phyloP scores from a whole-genome alignment of 2,329 filamentous ascomycete species.

The Thielaviopsis musarum region DNA sequence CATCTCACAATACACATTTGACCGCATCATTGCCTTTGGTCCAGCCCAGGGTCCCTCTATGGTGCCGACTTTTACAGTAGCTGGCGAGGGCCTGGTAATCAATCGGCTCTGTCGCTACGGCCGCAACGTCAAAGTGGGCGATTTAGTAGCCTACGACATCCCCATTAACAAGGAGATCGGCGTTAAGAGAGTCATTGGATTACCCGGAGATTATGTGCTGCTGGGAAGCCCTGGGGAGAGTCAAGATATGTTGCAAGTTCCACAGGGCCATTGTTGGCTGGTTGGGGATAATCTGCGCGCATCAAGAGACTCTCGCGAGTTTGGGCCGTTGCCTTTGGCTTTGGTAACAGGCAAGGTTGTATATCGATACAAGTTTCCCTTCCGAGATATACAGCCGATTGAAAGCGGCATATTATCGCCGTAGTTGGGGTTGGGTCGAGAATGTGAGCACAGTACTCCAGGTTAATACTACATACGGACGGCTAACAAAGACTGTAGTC shows the following conservation, averaged over 20 bases:
- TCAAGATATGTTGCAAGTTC: conserved; percentile 44
- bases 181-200: conserved; percentile 63
- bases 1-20: conserved; percentile 32
- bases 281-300: conserved; percentile 73
- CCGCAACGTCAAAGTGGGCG: conserved; percentile 52
- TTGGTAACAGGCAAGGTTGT: conserved; percentile 72
- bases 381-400: conserved; percentile 26
- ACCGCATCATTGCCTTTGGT: conserved; percentile 45
- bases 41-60: conserved; percentile 62
- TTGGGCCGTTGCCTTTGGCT: conserved; percentile 72
- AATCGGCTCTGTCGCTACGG: conserved; percentile 54
- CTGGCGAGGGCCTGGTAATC: conserved; percentile 52
- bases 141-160: conserved; percentile 64
- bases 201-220: conserved; percentile 62
- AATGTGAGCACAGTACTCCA: neutral
- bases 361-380: conserved; percentile 36
- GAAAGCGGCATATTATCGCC: conserved; percentile 24
- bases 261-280: conserved; percentile 81
- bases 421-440: neutral
- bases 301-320: conserved; percentile 74
- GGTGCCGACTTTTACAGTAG: conserved; percentile 63
- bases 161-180: conserved; percentile 45
- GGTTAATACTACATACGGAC: neutral
- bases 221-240: conserved; percentile 38
- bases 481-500: neutral